Evolutionary conservation across 164 flowering plant species (phyloP).

Genomic region (Paratinospora sagittata): DNA sequence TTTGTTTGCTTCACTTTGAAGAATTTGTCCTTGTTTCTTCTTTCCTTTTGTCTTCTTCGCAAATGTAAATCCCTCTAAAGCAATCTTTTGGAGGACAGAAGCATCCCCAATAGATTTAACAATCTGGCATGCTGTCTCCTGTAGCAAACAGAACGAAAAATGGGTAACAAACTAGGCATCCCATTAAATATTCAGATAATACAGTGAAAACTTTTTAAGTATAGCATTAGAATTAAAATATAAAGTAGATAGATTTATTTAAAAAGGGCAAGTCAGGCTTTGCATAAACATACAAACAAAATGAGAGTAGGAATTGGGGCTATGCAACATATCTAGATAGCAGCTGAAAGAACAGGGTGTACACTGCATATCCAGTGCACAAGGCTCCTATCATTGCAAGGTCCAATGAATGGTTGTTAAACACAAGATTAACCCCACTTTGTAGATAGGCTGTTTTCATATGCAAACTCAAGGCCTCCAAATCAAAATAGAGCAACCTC

Average conservation of each 20-base stretch:
- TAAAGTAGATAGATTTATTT: too few species aligned
- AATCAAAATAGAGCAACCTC: too few species aligned
- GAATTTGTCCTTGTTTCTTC: constrained; percentile 36
- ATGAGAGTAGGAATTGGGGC: neutral
- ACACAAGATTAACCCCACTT: too few species aligned
- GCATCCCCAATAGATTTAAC: constrained; percentile 65
- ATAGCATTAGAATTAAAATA: neutral
- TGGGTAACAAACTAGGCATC: neutral
- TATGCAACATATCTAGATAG: neutral
- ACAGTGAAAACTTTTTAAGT: neutral
- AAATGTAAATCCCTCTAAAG: constrained; percentile 59
- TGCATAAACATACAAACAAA: neutral
- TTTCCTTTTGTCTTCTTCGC: constrained; percentile 41
- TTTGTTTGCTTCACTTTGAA: constrained; percentile 18
- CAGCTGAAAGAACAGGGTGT: neutral
- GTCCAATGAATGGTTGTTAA: too few species aligned
- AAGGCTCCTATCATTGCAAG: neutral
- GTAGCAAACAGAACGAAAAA: constrained; percentile 10
- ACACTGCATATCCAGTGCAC: neutral
- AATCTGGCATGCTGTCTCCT: constrained; percentile 81
- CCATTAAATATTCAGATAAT: neutral
- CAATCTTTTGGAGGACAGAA: constrained; percentile 47
- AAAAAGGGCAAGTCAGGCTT: neutral
- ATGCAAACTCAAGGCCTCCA: too few species aligned
- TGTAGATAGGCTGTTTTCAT: too few species aligned